Percentiles rank a stretch among this genome's conserved stretches.
phyloP scores from a whole-genome alignment of 495 filamentous ascomycete genomes.

The Neurospora sp. region DNA sequence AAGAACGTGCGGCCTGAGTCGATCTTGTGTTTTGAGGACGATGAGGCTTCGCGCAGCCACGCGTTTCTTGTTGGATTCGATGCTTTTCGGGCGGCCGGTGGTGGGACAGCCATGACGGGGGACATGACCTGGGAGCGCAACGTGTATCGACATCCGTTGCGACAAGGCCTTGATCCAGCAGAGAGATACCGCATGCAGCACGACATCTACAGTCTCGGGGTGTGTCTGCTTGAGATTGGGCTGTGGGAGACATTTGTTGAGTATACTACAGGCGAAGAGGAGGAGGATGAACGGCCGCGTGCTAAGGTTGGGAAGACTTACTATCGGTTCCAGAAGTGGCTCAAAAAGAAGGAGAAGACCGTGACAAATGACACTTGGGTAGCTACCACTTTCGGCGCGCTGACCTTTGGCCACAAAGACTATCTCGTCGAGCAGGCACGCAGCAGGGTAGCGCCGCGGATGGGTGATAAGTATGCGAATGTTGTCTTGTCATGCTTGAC shows the following conservation, averaged over 20 bases:
- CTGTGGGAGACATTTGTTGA: conserved; percentile 41
- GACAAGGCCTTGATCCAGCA: conserved; percentile 32
- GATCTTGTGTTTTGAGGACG: neutral
- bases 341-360: neutral
- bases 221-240: conserved; percentile 50
- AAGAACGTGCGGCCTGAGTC: neutral
- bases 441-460: conserved; percentile 29
- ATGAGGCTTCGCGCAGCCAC: conserved; percentile 19
- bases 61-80: neutral
- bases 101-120: conserved; percentile 8
- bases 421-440: conserved; percentile 30
- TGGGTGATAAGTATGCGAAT: conserved; percentile 41
- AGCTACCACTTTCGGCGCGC: neutral
- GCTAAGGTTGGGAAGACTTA: neutral
- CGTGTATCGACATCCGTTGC: conserved; percentile 45
- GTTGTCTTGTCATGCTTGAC: conserved; percentile 45
- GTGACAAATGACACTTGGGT: neutral
- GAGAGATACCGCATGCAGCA: conserved; percentile 45
- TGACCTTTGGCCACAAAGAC: conserved; percentile 17
- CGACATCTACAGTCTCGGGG: conserved; percentile 55
- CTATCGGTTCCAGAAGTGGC: neutral
- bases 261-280: conserved; percentile 5
- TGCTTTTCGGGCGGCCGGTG: neutral
- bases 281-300: neutral
- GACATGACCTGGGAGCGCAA: conserved; percentile 36